phyloP scores from a whole-genome alignment of 164 flowering plant species.

The Berberis vulgaris region DNA sequence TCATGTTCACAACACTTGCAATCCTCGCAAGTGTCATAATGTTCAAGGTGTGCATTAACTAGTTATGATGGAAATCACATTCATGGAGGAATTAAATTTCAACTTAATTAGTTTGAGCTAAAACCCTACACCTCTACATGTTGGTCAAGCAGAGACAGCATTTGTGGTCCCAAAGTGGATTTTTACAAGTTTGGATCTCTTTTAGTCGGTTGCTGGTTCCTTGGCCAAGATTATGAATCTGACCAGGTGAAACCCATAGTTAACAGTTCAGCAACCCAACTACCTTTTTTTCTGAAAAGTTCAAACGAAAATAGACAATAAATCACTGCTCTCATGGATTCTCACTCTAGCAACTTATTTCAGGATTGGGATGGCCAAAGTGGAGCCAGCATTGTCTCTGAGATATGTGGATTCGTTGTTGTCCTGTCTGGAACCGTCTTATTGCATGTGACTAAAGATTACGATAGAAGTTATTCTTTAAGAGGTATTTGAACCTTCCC shows the following conservation, averaged over 20 bases:
- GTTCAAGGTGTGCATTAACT: conserved; percentile 58
- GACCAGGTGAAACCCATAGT: background rate
- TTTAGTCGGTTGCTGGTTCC: background rate
- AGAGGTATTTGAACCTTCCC: conserved; percentile 30
- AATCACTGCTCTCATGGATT: background rate
- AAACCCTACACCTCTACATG: background rate
- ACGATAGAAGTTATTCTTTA: conserved; percentile 52
- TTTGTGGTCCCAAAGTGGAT: too few species aligned
- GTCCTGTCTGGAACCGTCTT: conserved; percentile 73
- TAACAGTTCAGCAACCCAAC: background rate
- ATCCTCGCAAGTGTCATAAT: conserved; percentile 86
- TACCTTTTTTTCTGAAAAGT: too few species aligned
- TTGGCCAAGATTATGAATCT: background rate
- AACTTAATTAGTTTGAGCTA: too few species aligned
- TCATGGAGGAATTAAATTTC: background rate
- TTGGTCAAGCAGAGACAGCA: too few species aligned
- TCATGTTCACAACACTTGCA: conserved; percentile 83
- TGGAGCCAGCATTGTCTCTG: conserved; percentile 51
- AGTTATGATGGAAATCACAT: background rate
- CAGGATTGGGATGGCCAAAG: conserved; percentile 88
- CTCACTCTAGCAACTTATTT: conserved; percentile 1
- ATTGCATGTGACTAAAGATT: conserved; percentile 65
- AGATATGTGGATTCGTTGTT: conserved; percentile 71
- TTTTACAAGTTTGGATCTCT: too few species aligned
- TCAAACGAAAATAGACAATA: background rate